Conservation (phyloP, 2,329 filamentous ascomycete species). For the Grosmannia serpens region DNA sequence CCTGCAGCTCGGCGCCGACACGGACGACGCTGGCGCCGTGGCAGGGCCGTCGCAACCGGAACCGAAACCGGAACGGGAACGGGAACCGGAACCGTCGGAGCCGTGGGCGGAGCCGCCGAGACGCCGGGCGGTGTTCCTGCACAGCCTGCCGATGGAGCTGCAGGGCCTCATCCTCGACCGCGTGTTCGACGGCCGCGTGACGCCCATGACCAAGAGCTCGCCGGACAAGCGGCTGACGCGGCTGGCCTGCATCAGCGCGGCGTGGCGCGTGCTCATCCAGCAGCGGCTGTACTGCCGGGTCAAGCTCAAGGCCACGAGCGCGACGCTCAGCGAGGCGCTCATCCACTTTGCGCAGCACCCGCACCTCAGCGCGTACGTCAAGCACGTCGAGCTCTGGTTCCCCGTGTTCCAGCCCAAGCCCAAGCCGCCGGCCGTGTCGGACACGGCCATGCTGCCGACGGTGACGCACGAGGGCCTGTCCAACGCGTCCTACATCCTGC, state of each 20-base stretch:
- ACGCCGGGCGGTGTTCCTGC: constrained; percentile 24
- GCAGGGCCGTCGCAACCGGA: no score
- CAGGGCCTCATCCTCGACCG: constrained; percentile 62
- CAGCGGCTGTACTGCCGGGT: constrained; percentile 63
- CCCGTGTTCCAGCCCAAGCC: constrained; percentile 56
- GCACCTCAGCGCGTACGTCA: constrained; percentile 52
- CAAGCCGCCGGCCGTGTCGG: constrained; percentile 29
- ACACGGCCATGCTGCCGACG: constrained; percentile 34
- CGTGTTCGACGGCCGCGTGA: constrained; percentile 56
- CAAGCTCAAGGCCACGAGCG: constrained; percentile 59
- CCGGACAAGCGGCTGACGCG: constrained; percentile 53
- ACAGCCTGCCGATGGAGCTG: constrained; percentile 54
- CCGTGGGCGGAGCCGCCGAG: constrained; percentile 7
- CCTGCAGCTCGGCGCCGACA: not conserved
- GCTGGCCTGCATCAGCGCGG: constrained; percentile 47
- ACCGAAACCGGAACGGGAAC: no score
- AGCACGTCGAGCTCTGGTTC: constrained; percentile 68
- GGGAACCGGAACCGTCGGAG: constrained; percentile 11
- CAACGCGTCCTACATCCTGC: constrained; percentile 46
- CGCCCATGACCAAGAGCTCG: constrained; percentile 45
- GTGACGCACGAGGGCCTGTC: constrained; percentile 44
- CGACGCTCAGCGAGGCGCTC: constrained; percentile 48
- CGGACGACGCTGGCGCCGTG: not conserved
- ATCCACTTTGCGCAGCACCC: constrained; percentile 47
- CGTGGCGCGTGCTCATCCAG: constrained; percentile 60